Conservation (phyloP, 352 stramenopile species). For the Globisporangium cylindrosporum region DNA sequence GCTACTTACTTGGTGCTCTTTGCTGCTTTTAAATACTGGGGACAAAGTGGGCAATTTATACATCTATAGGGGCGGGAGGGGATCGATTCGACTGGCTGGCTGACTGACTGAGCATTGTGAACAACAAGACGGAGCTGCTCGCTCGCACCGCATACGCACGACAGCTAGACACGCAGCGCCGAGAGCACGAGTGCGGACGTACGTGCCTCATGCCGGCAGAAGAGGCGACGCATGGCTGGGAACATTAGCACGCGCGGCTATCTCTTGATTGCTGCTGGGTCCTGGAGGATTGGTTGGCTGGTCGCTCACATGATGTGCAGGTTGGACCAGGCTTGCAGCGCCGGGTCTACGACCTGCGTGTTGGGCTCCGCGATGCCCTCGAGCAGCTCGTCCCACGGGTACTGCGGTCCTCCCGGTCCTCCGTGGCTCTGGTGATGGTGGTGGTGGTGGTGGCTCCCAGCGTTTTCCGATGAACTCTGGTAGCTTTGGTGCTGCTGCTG, state of each 20-base stretch:
- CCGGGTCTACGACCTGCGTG: slow-evolving; percentile 42
- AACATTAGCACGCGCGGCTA: background rate
- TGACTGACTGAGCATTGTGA: background rate
- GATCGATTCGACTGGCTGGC: background rate
- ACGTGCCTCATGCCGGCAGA: background rate
- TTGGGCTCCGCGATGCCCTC: slow-evolving; percentile 63
- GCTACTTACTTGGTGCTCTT: background rate
- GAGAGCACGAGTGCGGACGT: background rate
- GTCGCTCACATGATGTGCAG: slow-evolving; percentile 60
- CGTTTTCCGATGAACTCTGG: slow-evolving; percentile 15
- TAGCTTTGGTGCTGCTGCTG: slow-evolving; percentile 9
- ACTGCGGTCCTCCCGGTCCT: slow-evolving; percentile 1
- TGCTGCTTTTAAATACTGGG: slow-evolving; percentile 20
- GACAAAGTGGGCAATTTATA: slow-evolving; percentile 5
- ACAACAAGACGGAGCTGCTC: background rate
- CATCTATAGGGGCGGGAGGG: slow-evolving; percentile 4
- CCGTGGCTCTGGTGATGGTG: background rate
- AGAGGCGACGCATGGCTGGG: background rate
- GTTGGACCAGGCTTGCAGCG: slow-evolving; percentile 68
- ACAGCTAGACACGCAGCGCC: background rate
- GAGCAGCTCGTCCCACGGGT: slow-evolving; percentile 72
- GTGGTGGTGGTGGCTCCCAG: slow-evolving; percentile 5
- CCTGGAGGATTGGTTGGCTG: background rate
- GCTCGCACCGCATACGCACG: too few relatives aligned
- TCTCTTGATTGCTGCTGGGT: background rate